These are phyloP conservation scores for Aurinia saxatilis DNA, from an alignment of 345 rosid species.

Conservation along the genomic window DNA sequence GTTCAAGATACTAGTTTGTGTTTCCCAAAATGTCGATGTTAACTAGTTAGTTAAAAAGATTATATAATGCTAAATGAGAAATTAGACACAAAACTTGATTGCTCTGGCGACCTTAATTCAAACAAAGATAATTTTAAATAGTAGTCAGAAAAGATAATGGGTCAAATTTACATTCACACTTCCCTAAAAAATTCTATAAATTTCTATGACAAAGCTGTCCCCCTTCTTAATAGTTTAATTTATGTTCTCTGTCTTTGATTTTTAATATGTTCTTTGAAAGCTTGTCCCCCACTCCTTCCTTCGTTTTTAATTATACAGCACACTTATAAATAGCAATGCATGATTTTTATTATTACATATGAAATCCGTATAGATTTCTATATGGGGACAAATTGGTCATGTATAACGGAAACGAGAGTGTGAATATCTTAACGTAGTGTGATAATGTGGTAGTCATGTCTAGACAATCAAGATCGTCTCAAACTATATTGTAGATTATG, in stretches of 20 bases:
- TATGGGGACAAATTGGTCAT: not conserved
- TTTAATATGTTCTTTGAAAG: conserved; percentile 24
- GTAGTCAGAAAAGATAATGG: conserved; percentile 16
- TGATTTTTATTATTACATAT: not conserved
- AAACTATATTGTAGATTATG: no score
- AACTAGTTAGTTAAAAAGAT: not conserved
- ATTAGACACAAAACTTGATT: conserved; percentile 13
- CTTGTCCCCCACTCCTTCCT: conserved; percentile 7
- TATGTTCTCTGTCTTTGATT: conserved; percentile 16
- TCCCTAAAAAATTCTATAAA: conserved; percentile 25
- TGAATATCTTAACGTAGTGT: not conserved
- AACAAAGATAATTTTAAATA: not conserved
- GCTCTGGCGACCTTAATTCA: not conserved
- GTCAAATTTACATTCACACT: conserved; percentile 14
- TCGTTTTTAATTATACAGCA: not conserved
- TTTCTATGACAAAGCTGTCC: conserved; percentile 25
- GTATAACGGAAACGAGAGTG: conserved; percentile 4
- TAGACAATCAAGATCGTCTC: no score
- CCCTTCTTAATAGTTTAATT: conserved; percentile 16
- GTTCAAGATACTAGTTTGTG: no score
- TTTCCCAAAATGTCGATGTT: not conserved
- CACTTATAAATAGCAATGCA: not conserved
- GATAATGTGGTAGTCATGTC: no score
- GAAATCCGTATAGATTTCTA: not conserved
- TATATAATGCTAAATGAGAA: not conserved